A percentile compares a stretch with the other conserved stretches of the same genome.
Conservation (phyloP, 1,284 basidiomycete species). For the Phellopilus nigrolimitatus region DNA sequence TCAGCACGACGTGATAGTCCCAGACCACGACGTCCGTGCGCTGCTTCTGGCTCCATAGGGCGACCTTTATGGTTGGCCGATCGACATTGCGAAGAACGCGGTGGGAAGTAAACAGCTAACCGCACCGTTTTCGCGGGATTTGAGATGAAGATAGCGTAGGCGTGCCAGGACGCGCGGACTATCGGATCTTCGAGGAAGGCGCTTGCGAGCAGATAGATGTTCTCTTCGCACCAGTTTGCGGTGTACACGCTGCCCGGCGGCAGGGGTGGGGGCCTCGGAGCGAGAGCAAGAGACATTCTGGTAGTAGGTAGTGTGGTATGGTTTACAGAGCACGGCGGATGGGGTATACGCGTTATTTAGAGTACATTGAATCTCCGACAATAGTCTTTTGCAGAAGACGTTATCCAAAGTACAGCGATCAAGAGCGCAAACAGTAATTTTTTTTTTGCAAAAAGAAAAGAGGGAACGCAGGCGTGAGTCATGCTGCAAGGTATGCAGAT, state of each 20-base stretch:
- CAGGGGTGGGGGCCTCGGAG: slow-evolving; percentile 26
- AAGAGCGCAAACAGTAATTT: too few species aligned
- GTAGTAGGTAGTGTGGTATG: not conserved
- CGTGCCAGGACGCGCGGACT: slow-evolving; percentile 39
- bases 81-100: not conserved
- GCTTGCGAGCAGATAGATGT: slow-evolving; percentile 56
- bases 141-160: slow-evolving; percentile 61
- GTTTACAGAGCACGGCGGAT: not conserved
- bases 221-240: slow-evolving; percentile 64
- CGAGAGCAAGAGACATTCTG: slow-evolving; percentile 1
- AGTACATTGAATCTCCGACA: slow-evolving; percentile 16
- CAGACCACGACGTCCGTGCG: slow-evolving; percentile 49
- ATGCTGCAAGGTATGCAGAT: not conserved
- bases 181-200: slow-evolving; percentile 34
- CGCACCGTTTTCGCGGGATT: slow-evolving; percentile 53
- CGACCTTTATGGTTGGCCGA: slow-evolving; percentile 39
- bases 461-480: not conserved
- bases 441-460: not conserved
- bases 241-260: slow-evolving; percentile 32
- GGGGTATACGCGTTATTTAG: not conserved
- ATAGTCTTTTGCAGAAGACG: not conserved
- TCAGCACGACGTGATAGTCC: slow-evolving; percentile 73
- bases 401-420: not conserved
- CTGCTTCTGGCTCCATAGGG: slow-evolving; percentile 58
- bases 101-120: slow-evolving; percentile 10